These are phyloP conservation scores for Ordospora pajunii DNA, from an alignment of 371 early-diverging fungal genomes.

Conservation along the genomic window DNA sequence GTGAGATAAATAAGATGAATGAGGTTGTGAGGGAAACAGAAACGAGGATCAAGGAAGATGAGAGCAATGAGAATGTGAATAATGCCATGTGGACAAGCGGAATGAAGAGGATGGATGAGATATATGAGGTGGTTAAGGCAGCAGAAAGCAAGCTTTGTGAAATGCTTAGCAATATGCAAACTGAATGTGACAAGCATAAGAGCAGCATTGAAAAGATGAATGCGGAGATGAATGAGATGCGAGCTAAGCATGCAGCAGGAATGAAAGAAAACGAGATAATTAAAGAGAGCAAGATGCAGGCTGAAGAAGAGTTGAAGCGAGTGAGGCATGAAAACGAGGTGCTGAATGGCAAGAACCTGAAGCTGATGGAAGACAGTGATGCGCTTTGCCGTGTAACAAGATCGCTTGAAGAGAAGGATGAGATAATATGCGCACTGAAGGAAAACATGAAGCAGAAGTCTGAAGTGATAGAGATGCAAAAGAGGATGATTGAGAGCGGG, in stretches of 20 bases:
- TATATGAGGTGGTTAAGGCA: background rate
- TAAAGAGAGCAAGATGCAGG: background rate
- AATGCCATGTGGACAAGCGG: background rate
- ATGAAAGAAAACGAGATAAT: background rate
- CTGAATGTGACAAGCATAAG: background rate
- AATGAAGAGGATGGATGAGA: background rate
- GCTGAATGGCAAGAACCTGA: background rate
- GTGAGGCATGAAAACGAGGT: background rate
- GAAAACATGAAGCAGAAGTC: conserved; percentile 3
- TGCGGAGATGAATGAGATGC: background rate
- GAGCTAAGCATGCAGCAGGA: background rate
- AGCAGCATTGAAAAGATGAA: background rate
- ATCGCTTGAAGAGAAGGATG: background rate
- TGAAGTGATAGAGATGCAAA: conserved; percentile 12
- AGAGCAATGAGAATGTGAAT: background rate
- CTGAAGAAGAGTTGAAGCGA: background rate
- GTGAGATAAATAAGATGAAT: background rate
- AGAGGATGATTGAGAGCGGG: background rate
- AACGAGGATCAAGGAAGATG: background rate
- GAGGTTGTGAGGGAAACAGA: background rate
- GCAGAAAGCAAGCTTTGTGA: background rate
- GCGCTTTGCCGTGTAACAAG: background rate
- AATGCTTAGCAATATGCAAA: background rate
- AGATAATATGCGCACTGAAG: conserved; percentile 9
- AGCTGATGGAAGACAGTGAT: background rate